Evolutionary conservation across 805 yeast species (phyloP).

Genomic region (Hanseniaspora hatyaiensis): DNA sequence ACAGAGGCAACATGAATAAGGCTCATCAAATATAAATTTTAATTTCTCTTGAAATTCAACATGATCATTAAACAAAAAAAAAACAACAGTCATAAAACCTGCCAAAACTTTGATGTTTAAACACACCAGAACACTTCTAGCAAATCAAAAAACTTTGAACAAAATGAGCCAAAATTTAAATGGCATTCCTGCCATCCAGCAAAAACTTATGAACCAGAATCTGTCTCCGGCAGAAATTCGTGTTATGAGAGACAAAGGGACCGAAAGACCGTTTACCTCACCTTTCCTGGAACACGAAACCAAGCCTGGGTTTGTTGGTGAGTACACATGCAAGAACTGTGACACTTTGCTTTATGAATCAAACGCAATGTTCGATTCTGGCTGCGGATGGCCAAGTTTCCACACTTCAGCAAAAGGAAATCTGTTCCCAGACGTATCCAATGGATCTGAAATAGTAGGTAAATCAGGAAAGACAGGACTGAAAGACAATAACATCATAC

Average conservation of each 20-base stretch:
- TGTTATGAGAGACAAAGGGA: constrained; percentile 54
- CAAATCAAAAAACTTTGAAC: not conserved
- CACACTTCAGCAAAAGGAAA: constrained; percentile 51
- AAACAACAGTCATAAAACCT: too few relatives aligned
- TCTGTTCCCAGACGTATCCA: constrained; percentile 30
- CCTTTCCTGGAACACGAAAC: constrained; percentile 17
- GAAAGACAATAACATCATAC: constrained; percentile 46
- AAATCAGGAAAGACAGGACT: constrained; percentile 12
- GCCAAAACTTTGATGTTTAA: too few relatives aligned
- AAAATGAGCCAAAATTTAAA: not conserved
- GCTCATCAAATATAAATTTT: too few relatives aligned
- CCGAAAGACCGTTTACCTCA: constrained; percentile 37
- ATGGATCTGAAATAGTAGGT: constrained; percentile 1
- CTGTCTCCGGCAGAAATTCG: constrained; percentile 66
- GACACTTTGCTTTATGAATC: constrained; percentile 66
- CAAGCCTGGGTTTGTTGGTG: constrained; percentile 34
- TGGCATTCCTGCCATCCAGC: constrained; percentile 3
- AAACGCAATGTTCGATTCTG: constrained; percentile 70
- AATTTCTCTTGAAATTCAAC: too few relatives aligned
- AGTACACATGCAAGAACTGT: constrained; percentile 81
- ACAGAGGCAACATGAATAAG: too few relatives aligned
- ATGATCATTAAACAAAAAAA: too few relatives aligned
- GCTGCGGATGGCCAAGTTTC: constrained; percentile 98
- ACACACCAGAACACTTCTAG: too few relatives aligned
- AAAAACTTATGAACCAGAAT: constrained; percentile 42